phyloP scores from a whole-genome alignment of 352 stramenopile genomes.

The Globisporangium acanthophoron region DNA sequence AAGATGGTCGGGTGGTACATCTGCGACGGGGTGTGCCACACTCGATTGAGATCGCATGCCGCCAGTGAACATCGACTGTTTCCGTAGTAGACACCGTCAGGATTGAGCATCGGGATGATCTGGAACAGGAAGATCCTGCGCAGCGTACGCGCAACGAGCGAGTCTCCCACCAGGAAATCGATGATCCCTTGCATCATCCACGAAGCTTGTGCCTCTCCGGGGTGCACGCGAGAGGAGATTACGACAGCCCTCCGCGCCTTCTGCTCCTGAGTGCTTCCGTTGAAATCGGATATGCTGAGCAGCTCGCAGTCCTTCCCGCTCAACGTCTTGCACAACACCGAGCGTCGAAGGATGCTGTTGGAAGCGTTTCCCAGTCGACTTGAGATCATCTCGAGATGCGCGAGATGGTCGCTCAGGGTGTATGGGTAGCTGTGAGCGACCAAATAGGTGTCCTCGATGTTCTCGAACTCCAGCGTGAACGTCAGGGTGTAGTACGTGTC shows the following conservation, averaged over 20 bases:
- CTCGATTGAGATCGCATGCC: conserved; percentile 83
- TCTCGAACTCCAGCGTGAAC: conserved; percentile 82
- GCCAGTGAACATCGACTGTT: conserved; percentile 89
- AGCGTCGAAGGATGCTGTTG: conserved; percentile 32
- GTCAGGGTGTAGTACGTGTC: conserved; percentile 82
- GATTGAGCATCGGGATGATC: conserved; percentile 93
- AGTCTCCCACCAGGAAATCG: conserved; percentile 83
- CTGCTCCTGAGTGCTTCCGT: conserved; percentile 23
- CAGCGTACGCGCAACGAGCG: conserved; percentile 52
- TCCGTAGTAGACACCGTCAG: conserved; percentile 90
- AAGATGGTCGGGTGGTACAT: conserved; percentile 87
- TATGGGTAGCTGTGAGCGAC: conserved; percentile 92
- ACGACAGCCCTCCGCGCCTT: conserved; percentile 46
- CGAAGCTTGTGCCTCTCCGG: conserved; percentile 87
- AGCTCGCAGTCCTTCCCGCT: conserved; percentile 58
- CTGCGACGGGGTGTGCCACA: conserved; percentile 76
- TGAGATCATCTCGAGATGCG: conserved; percentile 45
- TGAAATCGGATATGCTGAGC: conserved; percentile 70
- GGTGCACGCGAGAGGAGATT: conserved; percentile 86
- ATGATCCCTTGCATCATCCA: conserved; percentile 94
- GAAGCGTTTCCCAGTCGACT: conserved; percentile 4
- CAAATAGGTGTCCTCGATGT: conserved; percentile 80
- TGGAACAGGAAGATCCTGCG: conserved; percentile 89
- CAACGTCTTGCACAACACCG: conserved; percentile 52
- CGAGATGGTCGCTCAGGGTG: conserved; percentile 77